These are phyloP conservation scores for Coemansia sp. DNA, from an alignment of 192 early-diverging fungal genomes.

Conservation along the genomic window DNA sequence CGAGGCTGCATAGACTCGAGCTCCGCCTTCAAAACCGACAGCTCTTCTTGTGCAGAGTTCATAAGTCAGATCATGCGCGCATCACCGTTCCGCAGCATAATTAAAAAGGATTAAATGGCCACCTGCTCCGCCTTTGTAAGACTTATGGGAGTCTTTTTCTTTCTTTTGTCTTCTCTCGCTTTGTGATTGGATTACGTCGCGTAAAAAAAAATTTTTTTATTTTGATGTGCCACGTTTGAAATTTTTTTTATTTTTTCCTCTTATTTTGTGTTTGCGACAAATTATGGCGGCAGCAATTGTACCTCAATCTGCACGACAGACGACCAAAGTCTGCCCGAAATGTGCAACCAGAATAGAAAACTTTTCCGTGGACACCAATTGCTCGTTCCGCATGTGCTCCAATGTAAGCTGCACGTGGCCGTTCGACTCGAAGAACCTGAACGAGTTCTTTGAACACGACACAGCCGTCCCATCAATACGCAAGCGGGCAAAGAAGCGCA, in stretches of 20 bases:
- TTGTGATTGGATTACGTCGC: not conserved
- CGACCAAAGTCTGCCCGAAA: slow-evolving; percentile 22
- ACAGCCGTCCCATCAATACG: slow-evolving; percentile 35
- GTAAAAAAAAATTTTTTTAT: not conserved
- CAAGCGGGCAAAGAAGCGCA: slow-evolving; percentile 42
- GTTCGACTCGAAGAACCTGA: slow-evolving; percentile 31
- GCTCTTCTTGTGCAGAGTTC: slow-evolving; percentile 1
- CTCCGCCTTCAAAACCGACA: slow-evolving; percentile 31
- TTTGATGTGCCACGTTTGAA: too few relatives aligned
- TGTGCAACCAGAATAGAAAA: slow-evolving; percentile 24
- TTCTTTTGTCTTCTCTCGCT: too few relatives aligned
- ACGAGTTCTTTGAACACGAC: slow-evolving; percentile 39
- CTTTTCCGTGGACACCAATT: slow-evolving; percentile 48
- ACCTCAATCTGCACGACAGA: too few relatives aligned
- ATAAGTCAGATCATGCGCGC: too few relatives aligned
- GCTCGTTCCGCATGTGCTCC: slow-evolving; percentile 42
- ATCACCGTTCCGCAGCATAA: too few relatives aligned
- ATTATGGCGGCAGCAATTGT: too few relatives aligned
- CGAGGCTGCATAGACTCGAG: slow-evolving; percentile 20
- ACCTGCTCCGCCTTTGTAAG: too few relatives aligned
- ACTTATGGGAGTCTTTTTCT: too few relatives aligned
- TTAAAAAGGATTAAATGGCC: too few relatives aligned
- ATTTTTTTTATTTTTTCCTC: too few relatives aligned
- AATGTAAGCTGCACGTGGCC: slow-evolving; percentile 45
- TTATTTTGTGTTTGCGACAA: too few relatives aligned